Conservation (phyloP, 2,329 filamentous ascomycete genomes). For the Sphaerostilbella broomeana region DNA sequence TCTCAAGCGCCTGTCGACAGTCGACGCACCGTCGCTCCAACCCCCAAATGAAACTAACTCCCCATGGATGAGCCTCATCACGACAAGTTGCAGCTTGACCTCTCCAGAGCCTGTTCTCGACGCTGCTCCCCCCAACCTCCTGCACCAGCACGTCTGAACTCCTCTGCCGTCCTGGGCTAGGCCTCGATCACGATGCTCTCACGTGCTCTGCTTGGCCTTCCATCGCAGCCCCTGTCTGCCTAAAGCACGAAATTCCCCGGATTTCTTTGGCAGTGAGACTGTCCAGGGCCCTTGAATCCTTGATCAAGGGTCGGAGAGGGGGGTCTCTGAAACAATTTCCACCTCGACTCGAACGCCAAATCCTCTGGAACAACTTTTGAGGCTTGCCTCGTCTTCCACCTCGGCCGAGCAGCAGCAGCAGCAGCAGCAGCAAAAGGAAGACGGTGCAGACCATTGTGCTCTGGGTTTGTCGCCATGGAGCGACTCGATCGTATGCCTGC, state of each 20-base stretch:
- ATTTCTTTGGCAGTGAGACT: slow-evolving; percentile 18
- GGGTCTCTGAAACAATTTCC: slow-evolving; percentile 27
- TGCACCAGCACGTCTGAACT: no score
- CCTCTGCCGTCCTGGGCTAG: not conserved
- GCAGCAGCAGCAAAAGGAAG: not conserved
- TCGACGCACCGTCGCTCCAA: slow-evolving; percentile 5
- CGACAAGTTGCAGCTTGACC: not conserved
- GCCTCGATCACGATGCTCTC: slow-evolving; percentile 25
- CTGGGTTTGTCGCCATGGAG: slow-evolving; percentile 26
- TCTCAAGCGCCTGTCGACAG: not conserved
- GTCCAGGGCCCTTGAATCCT: slow-evolving; percentile 10
- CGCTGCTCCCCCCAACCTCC: not conserved
- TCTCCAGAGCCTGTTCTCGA: not conserved
- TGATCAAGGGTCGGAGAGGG: slow-evolving; percentile 16
- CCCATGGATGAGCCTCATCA: slow-evolving; percentile 7
- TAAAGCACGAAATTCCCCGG: slow-evolving; percentile 16
- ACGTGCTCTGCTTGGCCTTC: slow-evolving; percentile 19
- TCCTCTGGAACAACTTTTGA: slow-evolving; percentile 17
- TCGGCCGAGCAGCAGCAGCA: slow-evolving; percentile 2
- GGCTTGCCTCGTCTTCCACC: slow-evolving; percentile 11
- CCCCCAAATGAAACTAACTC: not conserved
- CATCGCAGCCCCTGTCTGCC: slow-evolving; percentile 26
- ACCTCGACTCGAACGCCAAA: slow-evolving; percentile 10
- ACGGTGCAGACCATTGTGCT: slow-evolving; percentile 9
- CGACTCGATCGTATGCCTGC: slow-evolving; percentile 27